phyloP scores from a whole-genome alignment of 1,284 basidiomycete genomes.

The Leccinum fallax region DNA sequence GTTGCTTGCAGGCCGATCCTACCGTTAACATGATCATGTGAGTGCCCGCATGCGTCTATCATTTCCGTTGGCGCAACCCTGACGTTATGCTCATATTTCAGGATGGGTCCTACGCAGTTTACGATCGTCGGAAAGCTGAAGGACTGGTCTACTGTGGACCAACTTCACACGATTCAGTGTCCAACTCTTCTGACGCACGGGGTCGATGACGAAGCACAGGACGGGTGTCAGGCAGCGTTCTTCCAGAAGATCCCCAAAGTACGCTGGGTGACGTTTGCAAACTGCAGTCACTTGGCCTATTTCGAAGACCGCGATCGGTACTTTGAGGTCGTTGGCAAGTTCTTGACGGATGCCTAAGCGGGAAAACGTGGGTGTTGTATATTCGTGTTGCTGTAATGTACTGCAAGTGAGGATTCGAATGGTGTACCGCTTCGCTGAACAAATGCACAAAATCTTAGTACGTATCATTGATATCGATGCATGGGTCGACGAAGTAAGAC shows the following conservation, averaged over 20 bases:
- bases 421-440: no score
- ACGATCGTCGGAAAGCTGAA: constrained; percentile 30
- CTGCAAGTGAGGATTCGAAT: no score
- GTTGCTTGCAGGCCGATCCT: constrained; percentile 15
- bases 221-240: constrained; percentile 32
- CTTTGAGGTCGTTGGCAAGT: constrained; percentile 19
- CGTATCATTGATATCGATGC: no score
- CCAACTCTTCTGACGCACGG: constrained; percentile 40
- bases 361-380: no score
- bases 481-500: no score
- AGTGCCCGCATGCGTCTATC: not conserved
- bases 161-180: constrained; percentile 34
- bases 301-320: constrained; percentile 16
- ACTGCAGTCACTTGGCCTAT: constrained; percentile 30
- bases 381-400: no score
- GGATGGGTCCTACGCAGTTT: constrained; percentile 35
- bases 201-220: constrained; percentile 36
- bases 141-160: constrained; percentile 35
- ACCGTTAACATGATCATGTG: constrained; percentile 7
- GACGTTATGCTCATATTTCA: not conserved
- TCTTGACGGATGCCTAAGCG: constrained; percentile 10
- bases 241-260: constrained; percentile 29
- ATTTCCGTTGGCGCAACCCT: not conserved
- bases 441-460: no score
- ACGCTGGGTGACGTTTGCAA: constrained; percentile 39